These are phyloP conservation scores for Mangifera indica DNA, from an alignment of 345 rosid genomes.

Conservation along the genomic window DNA sequence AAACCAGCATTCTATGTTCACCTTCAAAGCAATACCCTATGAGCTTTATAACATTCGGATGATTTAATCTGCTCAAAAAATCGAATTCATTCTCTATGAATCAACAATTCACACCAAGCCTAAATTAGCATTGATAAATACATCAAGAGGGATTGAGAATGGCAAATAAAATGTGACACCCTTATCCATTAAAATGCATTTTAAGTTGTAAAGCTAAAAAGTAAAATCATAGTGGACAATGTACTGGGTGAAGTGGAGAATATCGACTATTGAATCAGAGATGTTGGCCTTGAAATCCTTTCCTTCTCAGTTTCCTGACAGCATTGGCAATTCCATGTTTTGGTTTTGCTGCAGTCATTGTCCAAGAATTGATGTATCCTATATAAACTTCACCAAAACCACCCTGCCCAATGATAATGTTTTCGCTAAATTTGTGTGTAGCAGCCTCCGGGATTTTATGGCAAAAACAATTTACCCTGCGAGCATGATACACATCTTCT, in stretches of 20 bases:
- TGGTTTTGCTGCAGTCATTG: conserved; percentile 21
- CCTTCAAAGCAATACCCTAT: conserved; percentile 42
- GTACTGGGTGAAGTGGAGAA: too few relatives aligned
- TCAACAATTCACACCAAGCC: too few relatives aligned
- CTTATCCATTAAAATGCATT: too few relatives aligned
- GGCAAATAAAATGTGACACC: too few relatives aligned
- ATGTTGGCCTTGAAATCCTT: conserved; percentile 39
- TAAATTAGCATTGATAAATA: not conserved
- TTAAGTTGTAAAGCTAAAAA: too few relatives aligned
- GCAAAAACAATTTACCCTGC: conserved; percentile 27
- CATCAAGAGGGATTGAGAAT: conserved; percentile 13
- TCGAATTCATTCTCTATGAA: conserved; percentile 32
- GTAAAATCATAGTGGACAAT: too few relatives aligned
- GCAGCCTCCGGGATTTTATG: conserved; percentile 27
- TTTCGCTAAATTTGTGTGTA: conserved; percentile 37
- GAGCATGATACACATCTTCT: not conserved
- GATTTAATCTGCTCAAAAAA: conserved; percentile 41
- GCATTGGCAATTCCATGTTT: conserved; percentile 34
- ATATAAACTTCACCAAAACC: conserved; percentile 51
- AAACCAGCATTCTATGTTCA: conserved; percentile 40
- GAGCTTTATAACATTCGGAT: conserved; percentile 49
- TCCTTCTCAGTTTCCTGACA: conserved; percentile 42
- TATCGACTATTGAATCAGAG: too few relatives aligned
- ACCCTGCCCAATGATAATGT: conserved; percentile 44
- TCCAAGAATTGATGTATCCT: conserved; percentile 39